phyloP scores from a whole-genome alignment of 177 flowering plant genomes.

The Vitis hybrid region DNA sequence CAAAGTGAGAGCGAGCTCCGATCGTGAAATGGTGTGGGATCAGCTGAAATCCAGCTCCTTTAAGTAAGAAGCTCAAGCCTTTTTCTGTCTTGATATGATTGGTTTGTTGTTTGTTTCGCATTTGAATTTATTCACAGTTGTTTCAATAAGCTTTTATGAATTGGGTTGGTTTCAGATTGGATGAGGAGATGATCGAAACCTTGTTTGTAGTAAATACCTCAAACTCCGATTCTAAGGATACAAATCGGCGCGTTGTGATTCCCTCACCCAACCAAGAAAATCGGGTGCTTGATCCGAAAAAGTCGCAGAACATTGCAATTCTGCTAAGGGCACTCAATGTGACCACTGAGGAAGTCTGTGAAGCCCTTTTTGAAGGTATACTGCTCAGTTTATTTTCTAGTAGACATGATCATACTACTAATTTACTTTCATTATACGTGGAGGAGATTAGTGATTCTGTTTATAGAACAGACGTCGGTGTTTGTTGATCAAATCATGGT shows the following conservation, averaged over 20 bases:
- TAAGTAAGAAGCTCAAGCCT: conserved; percentile 47
- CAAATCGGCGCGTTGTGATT: conserved; percentile 43
- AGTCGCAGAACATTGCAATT: conserved; percentile 89
- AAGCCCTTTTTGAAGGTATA: conserved; percentile 80
- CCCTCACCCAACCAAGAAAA: conserved; percentile 66
- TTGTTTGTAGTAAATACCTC: conserved; percentile 70
- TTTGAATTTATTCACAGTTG: background rate
- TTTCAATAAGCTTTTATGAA: background rate
- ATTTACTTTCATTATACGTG: background rate
- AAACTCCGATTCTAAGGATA: conserved; percentile 47
- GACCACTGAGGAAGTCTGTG: conserved; percentile 91
- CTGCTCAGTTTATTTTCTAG: background rate
- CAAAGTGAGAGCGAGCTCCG: conserved; percentile 94
- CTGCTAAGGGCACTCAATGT: conserved; percentile 81
- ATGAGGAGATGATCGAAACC: conserved; percentile 95
- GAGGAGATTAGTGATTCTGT: background rate
- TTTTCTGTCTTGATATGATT: background rate
- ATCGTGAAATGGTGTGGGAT: conserved; percentile 99
- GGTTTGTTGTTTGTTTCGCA: background rate
- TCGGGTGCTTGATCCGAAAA: conserved; percentile 87
- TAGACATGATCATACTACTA: background rate
- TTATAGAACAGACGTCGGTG: background rate
- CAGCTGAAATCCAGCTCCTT: conserved; percentile 93
- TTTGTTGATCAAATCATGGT: background rate
- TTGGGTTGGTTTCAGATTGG: conserved; percentile 60